A percentile compares a stretch with the other conserved stretches of the same genome.
Conservation (phyloP, 257 asterid species). For the Plantago ovata region DNA sequence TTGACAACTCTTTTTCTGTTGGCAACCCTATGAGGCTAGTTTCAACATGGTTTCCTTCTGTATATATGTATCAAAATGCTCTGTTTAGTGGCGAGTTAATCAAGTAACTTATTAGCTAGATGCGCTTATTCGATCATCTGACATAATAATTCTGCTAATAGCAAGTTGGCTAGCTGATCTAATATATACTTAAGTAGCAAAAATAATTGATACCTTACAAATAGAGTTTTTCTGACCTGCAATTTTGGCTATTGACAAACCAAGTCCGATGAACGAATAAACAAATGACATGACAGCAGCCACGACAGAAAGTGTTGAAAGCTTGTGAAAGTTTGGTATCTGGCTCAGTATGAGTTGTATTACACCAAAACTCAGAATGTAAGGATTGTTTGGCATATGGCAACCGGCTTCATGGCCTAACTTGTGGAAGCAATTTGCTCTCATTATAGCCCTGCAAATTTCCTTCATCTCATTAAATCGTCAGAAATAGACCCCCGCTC, state of each 20-base stretch:
- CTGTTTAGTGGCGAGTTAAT: no score
- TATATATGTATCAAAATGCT: no score
- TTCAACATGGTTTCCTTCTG: conserved; percentile 24
- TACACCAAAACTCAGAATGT: conserved; percentile 37
- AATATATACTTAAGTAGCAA: no score
- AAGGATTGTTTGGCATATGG: conserved; percentile 34
- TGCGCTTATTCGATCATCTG: no score
- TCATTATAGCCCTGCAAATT: conserved; percentile 48
- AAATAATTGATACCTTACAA: not conserved
- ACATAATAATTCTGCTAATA: no score
- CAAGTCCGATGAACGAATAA: conserved; percentile 57
- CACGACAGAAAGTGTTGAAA: conserved; percentile 45
- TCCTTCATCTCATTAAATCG: no score
- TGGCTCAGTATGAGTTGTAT: conserved; percentile 53
- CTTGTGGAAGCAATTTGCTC: conserved; percentile 62
- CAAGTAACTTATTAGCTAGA: not conserved
- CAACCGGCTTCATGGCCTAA: conserved; percentile 41
- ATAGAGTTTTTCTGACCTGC: conserved; percentile 25
- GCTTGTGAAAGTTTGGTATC: conserved; percentile 61
- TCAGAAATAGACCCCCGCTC: no score
- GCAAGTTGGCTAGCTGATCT: no score
- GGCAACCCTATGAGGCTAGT: conserved; percentile 59
- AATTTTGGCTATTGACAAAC: conserved; percentile 45
- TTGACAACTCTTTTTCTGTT: conserved; percentile 70
- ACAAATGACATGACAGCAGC: conserved; percentile 76